phyloP scores from a whole-genome alignment of 108 stramenopile genomes.

The Cylindrotheca closterium region DNA sequence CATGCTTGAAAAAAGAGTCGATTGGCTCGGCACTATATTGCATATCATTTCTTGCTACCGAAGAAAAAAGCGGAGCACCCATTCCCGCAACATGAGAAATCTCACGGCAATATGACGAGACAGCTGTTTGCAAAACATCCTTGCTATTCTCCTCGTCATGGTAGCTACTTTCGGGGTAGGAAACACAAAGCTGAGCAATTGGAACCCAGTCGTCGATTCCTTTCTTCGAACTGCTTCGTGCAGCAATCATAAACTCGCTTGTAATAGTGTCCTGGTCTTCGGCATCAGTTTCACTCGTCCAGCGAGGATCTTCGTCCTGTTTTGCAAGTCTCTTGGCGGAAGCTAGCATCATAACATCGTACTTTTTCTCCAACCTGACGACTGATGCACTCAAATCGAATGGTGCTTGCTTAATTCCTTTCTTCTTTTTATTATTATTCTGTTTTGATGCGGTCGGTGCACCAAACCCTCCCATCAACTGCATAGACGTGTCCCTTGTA shows the following conservation, averaged over 20 bases:
- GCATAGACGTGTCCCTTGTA: too few relatives aligned
- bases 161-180: conserved; percentile 41
- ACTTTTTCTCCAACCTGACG: conserved; percentile 61
- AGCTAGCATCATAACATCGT: conserved; percentile 53
- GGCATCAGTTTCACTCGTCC: conserved; percentile 15
- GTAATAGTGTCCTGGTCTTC: conserved; percentile 16
- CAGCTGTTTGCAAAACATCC: conserved; percentile 42
- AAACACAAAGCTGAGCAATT: conserved; percentile 66
- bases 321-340: conserved; percentile 43
- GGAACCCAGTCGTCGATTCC: conserved; percentile 78
- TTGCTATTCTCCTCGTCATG: conserved; percentile 29
- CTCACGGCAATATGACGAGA: conserved; percentile 81
- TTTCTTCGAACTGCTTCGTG: conserved; percentile 22
- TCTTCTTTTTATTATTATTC: not conserved
- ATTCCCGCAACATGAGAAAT: conserved; percentile 52
- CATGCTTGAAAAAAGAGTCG: conserved; percentile 66
- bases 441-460: conserved; percentile 1
- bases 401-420: conserved; percentile 2
- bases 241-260: conserved; percentile 66
- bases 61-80: conserved; percentile 57
- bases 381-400: conserved; percentile 68
- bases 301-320: conserved; percentile 18
- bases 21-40: conserved; percentile 71
- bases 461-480: not conserved
- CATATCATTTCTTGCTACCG: conserved; percentile 57